Conservation (phyloP, 2,329 filamentous ascomycete genomes). For the Aspergillus fischeri region DNA sequence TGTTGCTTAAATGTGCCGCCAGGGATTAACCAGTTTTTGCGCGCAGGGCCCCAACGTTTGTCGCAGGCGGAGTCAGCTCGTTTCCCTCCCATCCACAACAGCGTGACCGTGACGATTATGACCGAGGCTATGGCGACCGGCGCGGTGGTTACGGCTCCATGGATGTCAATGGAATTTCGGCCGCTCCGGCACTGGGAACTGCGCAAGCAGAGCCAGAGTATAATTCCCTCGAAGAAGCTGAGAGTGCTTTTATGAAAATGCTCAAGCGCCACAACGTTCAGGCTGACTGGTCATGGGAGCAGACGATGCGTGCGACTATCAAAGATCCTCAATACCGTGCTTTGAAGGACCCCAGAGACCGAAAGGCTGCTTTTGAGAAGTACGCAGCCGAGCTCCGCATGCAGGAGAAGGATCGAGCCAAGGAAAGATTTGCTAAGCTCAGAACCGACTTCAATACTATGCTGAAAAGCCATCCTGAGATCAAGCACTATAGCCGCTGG, state of each 20-base stretch:
- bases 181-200: conserved; percentile 34
- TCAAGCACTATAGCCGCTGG: conserved; percentile 95
- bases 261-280: conserved; percentile 81
- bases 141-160: conserved; percentile 43
- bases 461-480: conserved; percentile 93
- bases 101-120: conserved; percentile 48
- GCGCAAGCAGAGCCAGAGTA: conserved; percentile 68
- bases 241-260: conserved; percentile 88
- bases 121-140: conserved; percentile 44
- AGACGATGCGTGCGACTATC: conserved; percentile 78
- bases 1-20: neutral
- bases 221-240: conserved; percentile 76
- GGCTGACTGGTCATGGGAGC: conserved; percentile 88
- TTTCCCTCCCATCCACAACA: conserved; percentile 38
- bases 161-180: conserved; percentile 39
- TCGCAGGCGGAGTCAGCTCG: conserved; percentile 53
- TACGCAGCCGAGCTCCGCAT: conserved; percentile 85
- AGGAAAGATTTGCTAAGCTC: conserved; percentile 87
- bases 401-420: conserved; percentile 91
- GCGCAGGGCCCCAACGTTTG: conserved; percentile 50
- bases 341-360: conserved; percentile 86
- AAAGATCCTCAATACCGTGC: conserved; percentile 91
- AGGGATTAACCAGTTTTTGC: conserved; percentile 36
- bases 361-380: conserved; percentile 89
- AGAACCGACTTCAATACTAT: conserved; percentile 92